phyloP scores from a whole-genome alignment of 805 yeast species.

The Saturnispora silvae region DNA sequence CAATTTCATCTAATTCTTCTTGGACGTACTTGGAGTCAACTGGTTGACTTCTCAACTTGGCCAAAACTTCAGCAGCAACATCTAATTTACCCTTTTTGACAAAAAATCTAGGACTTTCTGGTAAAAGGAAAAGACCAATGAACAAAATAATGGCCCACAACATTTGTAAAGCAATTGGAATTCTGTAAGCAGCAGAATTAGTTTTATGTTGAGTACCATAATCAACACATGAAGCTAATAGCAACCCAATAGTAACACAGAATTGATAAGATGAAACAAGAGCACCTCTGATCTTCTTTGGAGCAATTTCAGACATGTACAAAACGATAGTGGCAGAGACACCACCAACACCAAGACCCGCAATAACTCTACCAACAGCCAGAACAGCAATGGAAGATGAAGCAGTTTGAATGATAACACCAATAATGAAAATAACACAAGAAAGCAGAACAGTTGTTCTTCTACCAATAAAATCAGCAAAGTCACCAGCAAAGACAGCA shows the following conservation, averaged over 20 bases:
- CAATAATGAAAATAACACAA: constrained; percentile 34
- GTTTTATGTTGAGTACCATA: constrained; percentile 49
- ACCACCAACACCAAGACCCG: constrained; percentile 71
- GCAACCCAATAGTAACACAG: constrained; percentile 54
- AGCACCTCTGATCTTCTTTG: constrained; percentile 68
- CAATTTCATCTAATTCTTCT: constrained; percentile 39
- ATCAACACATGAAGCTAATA: constrained; percentile 58
- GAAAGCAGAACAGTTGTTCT: constrained; percentile 35
- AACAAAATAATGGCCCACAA: constrained; percentile 52
- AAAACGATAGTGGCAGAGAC: constrained; percentile 67
- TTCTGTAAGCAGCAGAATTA: constrained; percentile 53
- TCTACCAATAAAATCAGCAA: constrained; percentile 36
- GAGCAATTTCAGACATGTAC: constrained; percentile 70
- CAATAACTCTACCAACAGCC: constrained; percentile 55
- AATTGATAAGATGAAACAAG: constrained; percentile 62
- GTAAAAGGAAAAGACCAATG: constrained; percentile 51
- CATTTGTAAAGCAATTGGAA: constrained; percentile 65
- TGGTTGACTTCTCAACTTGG: constrained; percentile 44
- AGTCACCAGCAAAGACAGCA: constrained; percentile 48
- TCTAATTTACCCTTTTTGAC: constrained; percentile 46
- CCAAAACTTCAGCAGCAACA: constrained; percentile 44
- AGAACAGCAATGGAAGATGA: constrained; percentile 36
- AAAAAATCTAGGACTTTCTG: constrained; percentile 66
- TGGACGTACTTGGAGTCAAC: constrained; percentile 33
- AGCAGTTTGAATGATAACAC: constrained; percentile 37